A percentile compares a stretch with the other conserved stretches of the same genome.
Conservation (phyloP, 2,329 filamentous ascomycete genomes). For the Clarireedia homoeocarpa region DNA sequence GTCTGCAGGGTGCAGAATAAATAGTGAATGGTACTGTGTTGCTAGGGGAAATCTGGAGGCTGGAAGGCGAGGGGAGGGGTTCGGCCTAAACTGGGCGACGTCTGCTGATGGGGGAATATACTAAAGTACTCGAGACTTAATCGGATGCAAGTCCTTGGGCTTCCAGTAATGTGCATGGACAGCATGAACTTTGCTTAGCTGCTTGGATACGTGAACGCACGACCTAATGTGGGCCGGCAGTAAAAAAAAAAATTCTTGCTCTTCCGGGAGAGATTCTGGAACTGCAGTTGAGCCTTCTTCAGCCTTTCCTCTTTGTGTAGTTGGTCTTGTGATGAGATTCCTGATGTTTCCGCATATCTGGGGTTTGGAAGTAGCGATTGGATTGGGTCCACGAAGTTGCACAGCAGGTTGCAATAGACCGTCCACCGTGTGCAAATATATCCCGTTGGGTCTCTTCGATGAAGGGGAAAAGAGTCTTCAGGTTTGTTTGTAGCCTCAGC, state of each 20-base stretch:
- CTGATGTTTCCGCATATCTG: conserved; percentile 4
- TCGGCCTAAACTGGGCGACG: neutral
- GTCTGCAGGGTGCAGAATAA: neutral
- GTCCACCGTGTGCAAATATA: too few relatives aligned
- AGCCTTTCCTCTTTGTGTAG: conserved; percentile 7
- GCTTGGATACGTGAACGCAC: neutral
- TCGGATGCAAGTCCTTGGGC: conserved; percentile 2
- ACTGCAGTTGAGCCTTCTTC: neutral
- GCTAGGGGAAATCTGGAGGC: neutral
- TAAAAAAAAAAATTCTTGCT: neutral
- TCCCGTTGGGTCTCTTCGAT: neutral
- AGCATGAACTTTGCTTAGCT: neutral
- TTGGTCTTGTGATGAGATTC: conserved; percentile 7
- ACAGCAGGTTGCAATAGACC: neutral
- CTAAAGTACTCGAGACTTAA: neutral
- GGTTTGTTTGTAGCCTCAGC: neutral
- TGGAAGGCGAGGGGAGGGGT: neutral
- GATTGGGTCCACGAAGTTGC: conserved; percentile 2
- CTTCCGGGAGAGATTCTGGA: neutral
- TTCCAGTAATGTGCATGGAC: neutral
- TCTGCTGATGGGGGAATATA: conserved; percentile 3
- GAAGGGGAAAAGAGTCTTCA: neutral
- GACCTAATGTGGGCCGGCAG: conserved; percentile 2
- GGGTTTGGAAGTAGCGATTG: neutral
- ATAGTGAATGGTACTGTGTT: conserved; percentile 5